These are phyloP conservation scores for Vinca minor DNA, from an alignment of 257 asterid genomes.

Conservation along the genomic window DNA sequence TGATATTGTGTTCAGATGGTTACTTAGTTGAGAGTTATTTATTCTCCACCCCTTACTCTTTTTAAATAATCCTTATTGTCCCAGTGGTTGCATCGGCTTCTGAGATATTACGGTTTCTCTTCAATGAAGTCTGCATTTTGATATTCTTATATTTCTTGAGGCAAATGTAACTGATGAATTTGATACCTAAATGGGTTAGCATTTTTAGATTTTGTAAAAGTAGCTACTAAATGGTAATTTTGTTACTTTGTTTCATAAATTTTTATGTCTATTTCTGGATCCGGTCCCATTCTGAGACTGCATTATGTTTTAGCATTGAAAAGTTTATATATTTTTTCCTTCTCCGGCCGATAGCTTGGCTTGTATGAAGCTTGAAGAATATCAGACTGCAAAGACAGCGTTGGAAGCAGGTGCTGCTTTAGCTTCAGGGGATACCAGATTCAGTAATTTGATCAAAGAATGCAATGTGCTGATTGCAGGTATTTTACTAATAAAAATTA, in stretches of 20 bases:
- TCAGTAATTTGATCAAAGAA: slow-evolving; percentile 60
- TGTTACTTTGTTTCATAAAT: neutral
- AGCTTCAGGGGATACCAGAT: slow-evolving; percentile 69
- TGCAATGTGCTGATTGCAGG: slow-evolving; percentile 73
- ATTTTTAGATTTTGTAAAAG: neutral
- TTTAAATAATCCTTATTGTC: neutral
- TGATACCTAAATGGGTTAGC: neutral
- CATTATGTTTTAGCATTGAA: neutral
- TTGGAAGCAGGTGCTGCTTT: slow-evolving; percentile 70
- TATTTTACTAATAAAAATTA: slow-evolving; percentile 12
- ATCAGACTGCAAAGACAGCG: slow-evolving; percentile 84
- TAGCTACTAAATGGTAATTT: neutral
- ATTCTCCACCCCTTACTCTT: too few species aligned
- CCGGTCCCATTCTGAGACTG: neutral
- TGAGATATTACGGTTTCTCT: neutral
- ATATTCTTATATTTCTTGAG: neutral
- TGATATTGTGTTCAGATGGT: neutral
- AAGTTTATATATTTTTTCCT: neutral
- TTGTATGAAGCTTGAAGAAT: slow-evolving; percentile 90
- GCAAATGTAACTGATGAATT: neutral
- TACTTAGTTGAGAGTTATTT: neutral
- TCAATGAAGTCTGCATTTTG: neutral
- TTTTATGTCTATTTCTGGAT: neutral
- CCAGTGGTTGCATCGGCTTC: neutral
- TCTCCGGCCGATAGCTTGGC: slow-evolving; percentile 45